Base-by-base conservation (phyloP, 2,329 filamentous ascomycete genomes). In the Pestalotiopsis sp. region DNA sequence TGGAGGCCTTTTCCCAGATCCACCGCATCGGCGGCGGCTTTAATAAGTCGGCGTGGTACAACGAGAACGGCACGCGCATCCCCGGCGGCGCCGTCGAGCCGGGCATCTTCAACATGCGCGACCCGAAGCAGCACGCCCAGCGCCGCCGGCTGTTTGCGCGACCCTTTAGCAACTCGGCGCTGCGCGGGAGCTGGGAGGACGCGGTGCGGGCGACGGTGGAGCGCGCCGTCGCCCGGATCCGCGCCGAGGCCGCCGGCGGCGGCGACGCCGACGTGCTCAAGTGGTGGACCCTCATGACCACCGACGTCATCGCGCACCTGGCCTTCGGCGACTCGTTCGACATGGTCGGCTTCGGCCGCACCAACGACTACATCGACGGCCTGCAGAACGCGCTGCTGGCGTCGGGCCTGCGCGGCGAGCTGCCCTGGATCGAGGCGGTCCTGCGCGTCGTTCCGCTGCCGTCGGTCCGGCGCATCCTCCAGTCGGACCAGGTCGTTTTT, bases 231-330 rank as follows among this genome's bases (percentile, higher is more conserved):
- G 25, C 31, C 56, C 25, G 41, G 17, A 63, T 69, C 56, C 17
- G 23, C 27, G 52, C 20, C 14, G 59, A 65, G 4, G 57, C 67
- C 7, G 27, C 17, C 4, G 31, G 69, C 13, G 39, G 62, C 5
- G n/a, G 20, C 3, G 76, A 69, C 0, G 79, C 77, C 0, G 86
- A 90, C 69, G 73, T 89, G 0, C 78, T 82, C 68, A 87, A 87
- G 67, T 89, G 86, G 87, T 87, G 81, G 79, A 74, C 82, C 1
- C 86, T 88, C 65, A 82, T 88, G 79, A 76, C 86, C 0, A 87
- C 85, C 0, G 87, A 90, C 73, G 78, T 87, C 2, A 85, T 89
- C 60, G 84, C 83, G 0, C 80, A 87, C 62, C 73, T 89, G 9
- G 82, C 78, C 1, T 89, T 89, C 73, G 87, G 87, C 0, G 82